Evolutionary conservation across 2,329 filamentous ascomycete species (phyloP).

Genomic region (Teratosphaeria nubilosa): DNA sequence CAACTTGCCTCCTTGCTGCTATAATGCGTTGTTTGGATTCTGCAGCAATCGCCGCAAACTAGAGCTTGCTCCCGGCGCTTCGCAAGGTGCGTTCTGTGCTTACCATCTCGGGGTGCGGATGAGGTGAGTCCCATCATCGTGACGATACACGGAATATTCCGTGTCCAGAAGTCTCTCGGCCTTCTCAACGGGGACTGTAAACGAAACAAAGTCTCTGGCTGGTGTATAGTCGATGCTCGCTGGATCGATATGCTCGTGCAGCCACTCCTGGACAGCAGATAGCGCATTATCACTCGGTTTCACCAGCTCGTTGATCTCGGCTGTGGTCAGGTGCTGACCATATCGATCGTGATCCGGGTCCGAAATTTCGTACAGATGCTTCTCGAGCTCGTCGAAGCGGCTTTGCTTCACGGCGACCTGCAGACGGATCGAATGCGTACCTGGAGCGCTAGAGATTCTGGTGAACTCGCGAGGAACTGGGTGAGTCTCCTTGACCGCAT

Average conservation of each 20-base stretch:
- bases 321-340: constrained; percentile 39
- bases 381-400: constrained; percentile 30
- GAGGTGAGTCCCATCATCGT: constrained; percentile 2
- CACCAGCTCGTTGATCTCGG: constrained; percentile 43
- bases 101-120: neutral
- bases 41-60: too few species aligned
- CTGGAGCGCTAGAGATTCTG: neutral
- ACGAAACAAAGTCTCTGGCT: neutral
- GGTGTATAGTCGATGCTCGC: neutral
- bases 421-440: neutral
- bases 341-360: constrained; percentile 45
- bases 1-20: too few species aligned
- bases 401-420: neutral
- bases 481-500: neutral
- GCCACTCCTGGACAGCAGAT: constrained; percentile 28
- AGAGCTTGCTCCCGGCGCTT: too few species aligned
- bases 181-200: neutral
- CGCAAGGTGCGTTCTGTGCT: neutral
- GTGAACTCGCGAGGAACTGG: neutral
- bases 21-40: too few species aligned
- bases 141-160: neutral
- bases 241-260: neutral
- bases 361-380: constrained; percentile 45
- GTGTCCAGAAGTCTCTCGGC: constrained; percentile 1
- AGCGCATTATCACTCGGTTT: constrained; percentile 41